phyloP scores from a whole-genome alignment of 2,329 filamentous ascomycete species.

The Colletotrichum euphorbiae region DNA sequence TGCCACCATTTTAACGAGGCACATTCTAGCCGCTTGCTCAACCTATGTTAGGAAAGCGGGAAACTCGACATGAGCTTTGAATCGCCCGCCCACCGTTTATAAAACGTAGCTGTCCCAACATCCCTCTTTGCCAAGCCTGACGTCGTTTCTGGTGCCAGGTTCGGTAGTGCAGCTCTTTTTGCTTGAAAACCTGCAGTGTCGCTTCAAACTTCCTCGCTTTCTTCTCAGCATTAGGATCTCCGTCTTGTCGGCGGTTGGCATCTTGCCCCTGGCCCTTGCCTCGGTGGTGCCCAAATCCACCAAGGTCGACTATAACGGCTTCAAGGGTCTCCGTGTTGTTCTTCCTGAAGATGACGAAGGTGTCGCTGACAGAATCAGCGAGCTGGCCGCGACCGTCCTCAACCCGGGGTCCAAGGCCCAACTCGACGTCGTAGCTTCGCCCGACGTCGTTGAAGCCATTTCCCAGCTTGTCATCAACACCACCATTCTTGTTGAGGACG shows the following conservation, averaged over 20 bases:
- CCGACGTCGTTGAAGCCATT: constrained; percentile 46
- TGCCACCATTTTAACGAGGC: neutral
- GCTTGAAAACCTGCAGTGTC: neutral
- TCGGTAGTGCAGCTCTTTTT: neutral
- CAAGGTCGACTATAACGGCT: constrained; percentile 38
- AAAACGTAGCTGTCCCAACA: neutral
- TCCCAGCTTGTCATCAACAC: constrained; percentile 47
- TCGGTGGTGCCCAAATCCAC: constrained; percentile 16
- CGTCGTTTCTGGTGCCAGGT: neutral
- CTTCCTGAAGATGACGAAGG: constrained; percentile 21
- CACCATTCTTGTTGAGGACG: constrained; percentile 46
- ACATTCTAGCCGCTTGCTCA: neutral
- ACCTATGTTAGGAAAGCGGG: neutral
- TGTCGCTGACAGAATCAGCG: constrained; percentile 26
- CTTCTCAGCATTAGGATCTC: constrained; percentile 29
- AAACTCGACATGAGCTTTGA: neutral
- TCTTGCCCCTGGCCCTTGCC: constrained; percentile 6
- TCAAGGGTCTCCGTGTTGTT: constrained; percentile 36
- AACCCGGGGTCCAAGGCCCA: constrained; percentile 12
- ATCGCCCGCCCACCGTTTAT: neutral
- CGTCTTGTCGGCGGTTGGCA: constrained; percentile 5
- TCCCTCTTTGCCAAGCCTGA: neutral
- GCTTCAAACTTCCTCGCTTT: too few species aligned
- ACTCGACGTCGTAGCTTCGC: constrained; percentile 49
- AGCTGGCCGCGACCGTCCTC: constrained; percentile 25